Evolutionary conservation across 164 flowering plant species (phyloP), one percentile per base, ranked within the genome.

Genomic region (Cinnamomum micranthum): DNA sequence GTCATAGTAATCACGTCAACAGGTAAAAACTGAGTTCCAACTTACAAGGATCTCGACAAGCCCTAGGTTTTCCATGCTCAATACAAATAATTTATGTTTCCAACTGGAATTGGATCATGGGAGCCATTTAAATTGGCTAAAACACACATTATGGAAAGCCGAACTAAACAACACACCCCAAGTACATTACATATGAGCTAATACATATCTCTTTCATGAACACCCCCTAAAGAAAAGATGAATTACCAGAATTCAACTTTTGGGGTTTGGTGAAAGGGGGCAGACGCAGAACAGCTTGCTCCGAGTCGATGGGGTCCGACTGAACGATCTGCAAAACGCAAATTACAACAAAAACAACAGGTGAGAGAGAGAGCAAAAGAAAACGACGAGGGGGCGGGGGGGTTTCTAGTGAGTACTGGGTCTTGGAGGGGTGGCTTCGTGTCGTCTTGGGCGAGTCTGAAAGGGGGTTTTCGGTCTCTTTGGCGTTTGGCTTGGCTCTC

Each of bases 391-490:
- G 31, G 31, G 31, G 4, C 3, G 31, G 33, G 33, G 72, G 72
- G 67, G 74, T 74, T 31, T 35, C 47, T 35, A 69, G 74, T 71
- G 50, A 71, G 63, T 84, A 87, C 92, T 0, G 92, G 92, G 76
- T 89, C 92, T 71, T 81, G 88, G 50, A 89, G 87, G 11, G 85
- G 50, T 23, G 90, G 92, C 77, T 89, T 89, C 33, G 91, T 86
- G 75, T 89, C 92, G 70, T 89, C 92, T 69, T 78, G 68, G n/a
- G 86, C 90, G 2, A 86, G 88, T 52, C 82, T 76, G 75, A 86
- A 87, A 13, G 78, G 83, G 25, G 89, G 90, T 50, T 88, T 88
- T 33, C 75, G 52, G 68, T 2, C 24, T 12, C 41, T 64, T 25
- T 24, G 2, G 67, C 27, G 2, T 23, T 23, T 64, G 25, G 12